A percentile compares a stretch with the other conserved stretches of the same genome.
Conservation (phyloP, 805 yeast genomes). For the Cyberlindnera maritima region DNA sequence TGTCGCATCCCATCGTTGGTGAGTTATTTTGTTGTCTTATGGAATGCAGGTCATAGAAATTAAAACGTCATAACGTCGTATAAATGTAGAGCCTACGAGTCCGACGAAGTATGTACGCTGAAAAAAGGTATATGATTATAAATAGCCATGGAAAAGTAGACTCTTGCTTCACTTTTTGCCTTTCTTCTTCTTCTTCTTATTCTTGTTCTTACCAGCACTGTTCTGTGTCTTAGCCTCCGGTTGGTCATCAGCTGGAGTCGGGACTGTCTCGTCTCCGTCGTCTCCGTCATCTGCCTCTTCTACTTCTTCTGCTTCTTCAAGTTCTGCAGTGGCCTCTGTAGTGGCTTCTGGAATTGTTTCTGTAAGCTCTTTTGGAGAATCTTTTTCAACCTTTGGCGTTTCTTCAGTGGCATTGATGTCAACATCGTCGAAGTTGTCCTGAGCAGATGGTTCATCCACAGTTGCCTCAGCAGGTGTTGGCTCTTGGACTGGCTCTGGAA, state of each 20-base stretch:
- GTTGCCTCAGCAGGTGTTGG: neutral
- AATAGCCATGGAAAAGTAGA: neutral
- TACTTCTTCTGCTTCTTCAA: too few relatives aligned
- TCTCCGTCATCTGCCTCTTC: constrained; percentile 6
- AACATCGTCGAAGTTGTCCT: constrained; percentile 15
- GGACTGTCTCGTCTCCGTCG: neutral
- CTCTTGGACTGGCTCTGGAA: constrained; percentile 1
- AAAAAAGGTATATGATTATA: neutral
- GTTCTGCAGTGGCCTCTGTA: too few relatives aligned
- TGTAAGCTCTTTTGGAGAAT: neutral
- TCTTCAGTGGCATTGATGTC: constrained; percentile 7
- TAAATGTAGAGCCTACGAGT: too few relatives aligned
- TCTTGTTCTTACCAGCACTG: constrained; percentile 30
- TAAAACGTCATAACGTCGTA: too few relatives aligned
- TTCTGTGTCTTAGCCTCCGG: constrained; percentile 5
- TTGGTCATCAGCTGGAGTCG: constrained; percentile 3
- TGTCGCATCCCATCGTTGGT: neutral
- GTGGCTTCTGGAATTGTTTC: too few relatives aligned
- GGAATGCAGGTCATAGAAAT: constrained; percentile 21
- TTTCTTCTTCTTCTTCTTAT: constrained; percentile 35
- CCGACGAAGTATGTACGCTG: neutral
- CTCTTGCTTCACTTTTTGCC: constrained; percentile 27
- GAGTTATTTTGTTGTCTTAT: constrained; percentile 1
- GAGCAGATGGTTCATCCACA: neutral
- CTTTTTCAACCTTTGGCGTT: neutral